These are phyloP conservation scores for Stereocaulon alpinum DNA, from an alignment of 495 filamentous ascomycete species.

Conservation along the genomic window DNA sequence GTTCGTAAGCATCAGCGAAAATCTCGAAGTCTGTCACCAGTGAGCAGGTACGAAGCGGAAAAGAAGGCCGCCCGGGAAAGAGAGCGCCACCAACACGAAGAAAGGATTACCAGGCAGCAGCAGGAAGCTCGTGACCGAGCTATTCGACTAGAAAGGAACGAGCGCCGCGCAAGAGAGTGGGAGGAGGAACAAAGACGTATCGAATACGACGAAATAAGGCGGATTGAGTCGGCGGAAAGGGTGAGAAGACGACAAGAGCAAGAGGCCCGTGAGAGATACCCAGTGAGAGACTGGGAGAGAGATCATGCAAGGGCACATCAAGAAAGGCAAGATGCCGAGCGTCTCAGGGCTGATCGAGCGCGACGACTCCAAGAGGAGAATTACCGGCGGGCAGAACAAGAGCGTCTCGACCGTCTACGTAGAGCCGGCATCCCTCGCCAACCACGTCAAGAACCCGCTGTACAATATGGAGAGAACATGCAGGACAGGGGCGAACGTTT, in stretches of 20 bases:
- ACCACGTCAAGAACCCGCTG: slow-evolving; percentile 3
- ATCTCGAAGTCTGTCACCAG: slow-evolving; percentile 8
- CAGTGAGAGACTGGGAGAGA: neutral
- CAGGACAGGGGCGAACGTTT: neutral
- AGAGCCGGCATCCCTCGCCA: slow-evolving; percentile 2
- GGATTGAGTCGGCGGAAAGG: neutral
- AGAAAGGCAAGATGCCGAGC: neutral
- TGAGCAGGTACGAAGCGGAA: slow-evolving; percentile 1
- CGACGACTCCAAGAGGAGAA: neutral
- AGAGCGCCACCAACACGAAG: neutral
- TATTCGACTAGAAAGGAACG: neutral
- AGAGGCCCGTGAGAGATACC: neutral
- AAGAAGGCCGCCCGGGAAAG: neutral
- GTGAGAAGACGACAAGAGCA: neutral
- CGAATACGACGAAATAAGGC: neutral
- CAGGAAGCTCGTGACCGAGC: slow-evolving; percentile 15
- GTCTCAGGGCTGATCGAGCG: neutral
- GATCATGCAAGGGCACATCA: slow-evolving; percentile 3
- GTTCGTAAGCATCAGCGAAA: slow-evolving; percentile 8
- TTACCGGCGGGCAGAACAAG: neutral
- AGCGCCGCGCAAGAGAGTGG: slow-evolving; percentile 3
- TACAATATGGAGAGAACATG: neutral
- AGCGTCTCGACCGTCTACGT: neutral
- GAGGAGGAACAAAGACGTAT: neutral
- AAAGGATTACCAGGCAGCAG: slow-evolving; percentile 1